Percentiles rank a stretch among this genome's conserved stretches.
Conservation (phyloP, 495 filamentous ascomycete species). For the Chaetomidium leptoderma region DNA sequence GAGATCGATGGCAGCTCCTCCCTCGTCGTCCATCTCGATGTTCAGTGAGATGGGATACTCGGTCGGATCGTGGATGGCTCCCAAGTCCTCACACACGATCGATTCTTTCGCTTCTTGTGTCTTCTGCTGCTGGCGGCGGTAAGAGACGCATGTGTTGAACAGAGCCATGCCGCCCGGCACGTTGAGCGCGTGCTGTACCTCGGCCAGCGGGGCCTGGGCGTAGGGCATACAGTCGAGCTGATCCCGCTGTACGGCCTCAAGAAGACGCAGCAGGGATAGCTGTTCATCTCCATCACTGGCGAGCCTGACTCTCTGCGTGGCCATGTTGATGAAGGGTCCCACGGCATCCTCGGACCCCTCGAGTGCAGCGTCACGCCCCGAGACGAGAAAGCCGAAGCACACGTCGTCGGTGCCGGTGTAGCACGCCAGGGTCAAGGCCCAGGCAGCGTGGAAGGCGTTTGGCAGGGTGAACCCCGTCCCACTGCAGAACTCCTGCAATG, state of each 20-base stretch:
- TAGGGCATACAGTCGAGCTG: conserved; percentile 36
- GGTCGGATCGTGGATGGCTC: conserved; percentile 51
- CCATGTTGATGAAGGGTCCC: conserved; percentile 54
- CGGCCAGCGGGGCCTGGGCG: conserved; percentile 39
- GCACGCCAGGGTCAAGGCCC: conserved; percentile 41
- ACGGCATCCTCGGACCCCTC: conserved; percentile 45
- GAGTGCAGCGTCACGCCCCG: conserved; percentile 43
- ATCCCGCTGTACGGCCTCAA: conserved; percentile 32
- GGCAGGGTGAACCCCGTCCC: conserved; percentile 25
- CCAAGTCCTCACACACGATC: conserved; percentile 18
- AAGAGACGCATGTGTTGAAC: conserved; percentile 35
- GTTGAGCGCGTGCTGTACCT: conserved; percentile 39
- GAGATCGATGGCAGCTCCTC: conserved; percentile 44
- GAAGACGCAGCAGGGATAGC: conserved; percentile 9
- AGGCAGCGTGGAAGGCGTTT: conserved; percentile 36
- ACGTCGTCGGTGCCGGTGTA: conserved; percentile 40
- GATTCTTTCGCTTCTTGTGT: not conserved
- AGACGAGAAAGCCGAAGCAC: conserved; percentile 41
- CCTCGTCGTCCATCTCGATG: conserved; percentile 47
- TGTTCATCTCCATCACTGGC: not conserved
- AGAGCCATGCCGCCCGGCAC: conserved; percentile 28
- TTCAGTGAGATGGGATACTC: conserved; percentile 55
- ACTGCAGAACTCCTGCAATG: conserved; percentile 19
- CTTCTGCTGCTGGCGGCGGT: conserved; percentile 16
- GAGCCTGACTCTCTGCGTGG: conserved; percentile 45